A percentile compares a stretch with the other conserved stretches of the same genome.
Conservation (phyloP, 495 filamentous ascomycete species). For the Penicillium verhagenii region DNA sequence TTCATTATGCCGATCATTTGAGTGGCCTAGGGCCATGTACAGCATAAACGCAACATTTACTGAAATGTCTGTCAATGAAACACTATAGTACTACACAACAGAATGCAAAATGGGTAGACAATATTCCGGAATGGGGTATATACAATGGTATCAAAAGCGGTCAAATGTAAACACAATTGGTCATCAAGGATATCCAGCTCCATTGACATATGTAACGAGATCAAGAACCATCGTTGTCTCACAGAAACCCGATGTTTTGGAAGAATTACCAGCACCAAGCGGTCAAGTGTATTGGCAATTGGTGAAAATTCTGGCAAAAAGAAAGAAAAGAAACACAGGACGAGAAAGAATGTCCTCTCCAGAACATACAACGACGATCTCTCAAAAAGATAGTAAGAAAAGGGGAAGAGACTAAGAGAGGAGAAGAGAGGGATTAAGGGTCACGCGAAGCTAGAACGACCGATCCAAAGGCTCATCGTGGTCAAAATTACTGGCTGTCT, state of each 20-base stretch:
- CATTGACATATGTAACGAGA: constrained; percentile 14
- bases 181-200: constrained; percentile 19
- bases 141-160: background rate
- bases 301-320: background rate
- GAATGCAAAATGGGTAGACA: too few relatives aligned
- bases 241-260: background rate
- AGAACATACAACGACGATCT: background rate
- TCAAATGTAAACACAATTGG: constrained; percentile 1
- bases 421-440: background rate
- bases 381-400: too few relatives aligned
- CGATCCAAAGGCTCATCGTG: constrained; percentile 34
- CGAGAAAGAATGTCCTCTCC: background rate
- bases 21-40: too few relatives aligned
- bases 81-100: background rate
- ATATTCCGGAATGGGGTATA: background rate
- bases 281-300: background rate
- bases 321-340: background rate
- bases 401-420: background rate
- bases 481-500: constrained; percentile 58
- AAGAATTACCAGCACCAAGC: background rate
- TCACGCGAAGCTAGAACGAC: constrained; percentile 18
- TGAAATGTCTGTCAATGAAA: too few relatives aligned
- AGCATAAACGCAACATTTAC: too few relatives aligned
- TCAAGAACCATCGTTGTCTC: constrained; percentile 7
- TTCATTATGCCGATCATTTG: too few relatives aligned